Evolutionary conservation across 768 basidiomycete genomes (phyloP), one percentile per base, ranked within the genome.

Genomic region (Lentinula aciculospora): DNA sequence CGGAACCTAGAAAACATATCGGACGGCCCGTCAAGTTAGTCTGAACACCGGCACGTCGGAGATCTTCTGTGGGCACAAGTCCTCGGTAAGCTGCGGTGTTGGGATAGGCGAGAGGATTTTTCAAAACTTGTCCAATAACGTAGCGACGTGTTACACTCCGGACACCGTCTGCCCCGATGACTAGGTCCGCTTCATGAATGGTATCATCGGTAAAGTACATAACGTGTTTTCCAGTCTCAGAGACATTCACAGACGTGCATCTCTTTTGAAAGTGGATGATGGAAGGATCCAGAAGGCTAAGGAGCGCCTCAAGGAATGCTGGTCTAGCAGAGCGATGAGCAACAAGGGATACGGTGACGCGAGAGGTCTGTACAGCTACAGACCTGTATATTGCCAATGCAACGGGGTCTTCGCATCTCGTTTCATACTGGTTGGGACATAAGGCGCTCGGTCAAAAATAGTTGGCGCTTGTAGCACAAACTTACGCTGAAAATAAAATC

Each of bases 121-220:
- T 56, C 10, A 63, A 53, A 17, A 60, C 59, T 1, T 62, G 64
- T n/a, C 68, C 71, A 2, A 69, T 62, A 15, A 82, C 74, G 51
- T 68, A 70, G 39, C 60, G 61, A 37, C 81, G 76, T 17, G 74
- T 66, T 3, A 66, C 61, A 61, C 59, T 60, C 21, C 46, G 46
- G 25, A 60, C 25, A 21, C 59, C 0, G 75, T 75, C 2, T 72
- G 70, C 77, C 61, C 79, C 81, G 37, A 84, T 69, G 4, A 83
- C 71, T 4, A 83, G 63, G 57, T 81, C 78, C 3, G 79, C 68
- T 59, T 76, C 73, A 57, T 77, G 68, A 0, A 67, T 71, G 12
- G 75, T 77, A 6, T 78, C 78, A 60, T 84, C 82, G 6, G 73
- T 62, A 59, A 84, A 85, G 25, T 73, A 69, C 4, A 84, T 64